phyloP scores from a whole-genome alignment of 2,329 filamentous ascomycete genomes.

The Epichloe festucae region DNA sequence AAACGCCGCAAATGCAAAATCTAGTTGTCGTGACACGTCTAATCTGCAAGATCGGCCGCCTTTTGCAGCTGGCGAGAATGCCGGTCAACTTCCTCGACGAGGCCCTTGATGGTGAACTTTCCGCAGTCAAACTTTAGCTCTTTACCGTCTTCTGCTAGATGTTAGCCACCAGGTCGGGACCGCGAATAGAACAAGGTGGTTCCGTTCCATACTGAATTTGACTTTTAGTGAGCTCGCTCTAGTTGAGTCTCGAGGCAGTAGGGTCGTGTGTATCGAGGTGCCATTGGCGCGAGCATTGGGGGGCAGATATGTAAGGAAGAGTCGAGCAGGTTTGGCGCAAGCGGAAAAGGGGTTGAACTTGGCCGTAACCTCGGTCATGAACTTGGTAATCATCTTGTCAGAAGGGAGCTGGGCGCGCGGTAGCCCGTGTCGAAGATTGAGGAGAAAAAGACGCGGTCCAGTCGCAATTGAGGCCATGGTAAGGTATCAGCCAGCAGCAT shows the following conservation, averaged over 20 bases:
- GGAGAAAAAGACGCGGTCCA: background rate
- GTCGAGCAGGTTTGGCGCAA: conserved; percentile 66
- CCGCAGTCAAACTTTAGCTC: conserved; percentile 72
- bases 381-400: conserved; percentile 65
- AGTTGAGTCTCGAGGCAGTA: conserved; percentile 58
- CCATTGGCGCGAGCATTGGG: conserved; percentile 58
- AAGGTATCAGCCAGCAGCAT: background rate
- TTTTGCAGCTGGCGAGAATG: conserved; percentile 75
- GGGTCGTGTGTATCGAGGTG: conserved; percentile 65
- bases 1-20: conserved; percentile 22
- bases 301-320: conserved; percentile 78
- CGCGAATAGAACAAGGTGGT: background rate
- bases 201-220: conserved; percentile 70
- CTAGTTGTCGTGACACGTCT: conserved; percentile 11
- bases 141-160: conserved; percentile 70
- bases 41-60: conserved; percentile 60
- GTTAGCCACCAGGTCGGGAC: conserved; percentile 11
- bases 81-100: conserved; percentile 79
- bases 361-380: conserved; percentile 72
- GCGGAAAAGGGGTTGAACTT: conserved; percentile 87
- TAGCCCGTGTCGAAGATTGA: background rate
- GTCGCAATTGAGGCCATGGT: background rate
- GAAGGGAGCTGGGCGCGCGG: conserved; percentile 5
- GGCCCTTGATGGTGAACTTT: conserved; percentile 70
- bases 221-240: conserved; percentile 58